phyloP scores from a whole-genome alignment of 2,329 filamentous ascomycete genomes.

The Hypoxylon sp. region DNA sequence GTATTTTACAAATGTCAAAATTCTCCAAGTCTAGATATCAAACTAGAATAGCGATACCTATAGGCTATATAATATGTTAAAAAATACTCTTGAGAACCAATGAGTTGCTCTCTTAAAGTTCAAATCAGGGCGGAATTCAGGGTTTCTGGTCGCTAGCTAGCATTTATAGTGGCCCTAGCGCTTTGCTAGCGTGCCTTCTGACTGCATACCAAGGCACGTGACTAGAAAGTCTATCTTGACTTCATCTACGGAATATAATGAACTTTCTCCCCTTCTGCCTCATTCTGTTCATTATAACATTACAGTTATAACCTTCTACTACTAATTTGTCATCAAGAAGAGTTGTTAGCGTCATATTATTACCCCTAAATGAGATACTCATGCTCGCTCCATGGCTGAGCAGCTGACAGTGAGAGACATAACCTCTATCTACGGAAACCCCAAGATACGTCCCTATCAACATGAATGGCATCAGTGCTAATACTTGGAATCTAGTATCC shows the following conservation, averaged over 20 bases:
- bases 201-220: slow-evolving; percentile 26
- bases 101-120: not conserved
- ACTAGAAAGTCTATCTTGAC: slow-evolving; percentile 25
- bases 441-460: not conserved
- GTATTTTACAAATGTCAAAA: not conserved
- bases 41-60: not conserved
- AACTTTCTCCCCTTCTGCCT: not conserved
- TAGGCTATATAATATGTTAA: not conserved
- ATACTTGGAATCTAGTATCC: not conserved
- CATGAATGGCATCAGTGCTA: not conserved
- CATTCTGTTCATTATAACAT: not conserved
- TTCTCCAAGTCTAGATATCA: not conserved
- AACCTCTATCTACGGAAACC: not conserved
- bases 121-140: not conserved
- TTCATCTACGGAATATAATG: slow-evolving; percentile 14
- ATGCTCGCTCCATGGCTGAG: not conserved
- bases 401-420: not conserved
- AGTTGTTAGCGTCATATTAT: not conserved
- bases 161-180: not conserved
- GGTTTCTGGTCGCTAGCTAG: not conserved
- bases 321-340: not conserved
- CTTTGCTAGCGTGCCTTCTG: slow-evolving; percentile 1
- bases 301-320: not conserved
- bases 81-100: not conserved
- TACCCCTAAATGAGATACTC: not conserved